phyloP scores from a whole-genome alignment of 2,329 filamentous ascomycete species.

The Aureobasidium sp. region DNA sequence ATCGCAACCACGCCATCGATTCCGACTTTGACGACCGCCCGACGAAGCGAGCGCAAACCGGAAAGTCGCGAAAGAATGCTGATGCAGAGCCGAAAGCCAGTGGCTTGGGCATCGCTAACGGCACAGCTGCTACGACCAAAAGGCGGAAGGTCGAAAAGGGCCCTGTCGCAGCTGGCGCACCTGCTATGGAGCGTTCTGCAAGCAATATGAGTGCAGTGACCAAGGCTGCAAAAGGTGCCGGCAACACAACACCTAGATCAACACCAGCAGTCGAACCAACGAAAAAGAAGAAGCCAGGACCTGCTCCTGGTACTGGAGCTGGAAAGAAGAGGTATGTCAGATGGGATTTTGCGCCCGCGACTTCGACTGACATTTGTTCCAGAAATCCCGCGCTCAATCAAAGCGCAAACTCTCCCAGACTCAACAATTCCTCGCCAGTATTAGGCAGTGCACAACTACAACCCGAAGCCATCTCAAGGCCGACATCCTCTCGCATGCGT shows the following conservation, averaged over 20 bases:
- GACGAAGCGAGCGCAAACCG: conserved; percentile 55
- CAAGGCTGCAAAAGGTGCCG: conserved; percentile 36
- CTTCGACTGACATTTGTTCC: conserved; percentile 16
- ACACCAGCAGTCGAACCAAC: conserved; percentile 58
- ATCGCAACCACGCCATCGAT: conserved; percentile 60
- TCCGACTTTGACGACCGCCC: conserved; percentile 70
- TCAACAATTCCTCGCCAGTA: conserved; percentile 64
- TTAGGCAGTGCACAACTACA: conserved; percentile 52
- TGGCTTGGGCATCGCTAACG: conserved; percentile 54
- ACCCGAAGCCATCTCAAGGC: conserved; percentile 55
- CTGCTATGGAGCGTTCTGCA: conserved; percentile 60
- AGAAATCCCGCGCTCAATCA: conserved; percentile 44
- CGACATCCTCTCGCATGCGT: conserved; percentile 63
- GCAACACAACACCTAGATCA: conserved; percentile 56
- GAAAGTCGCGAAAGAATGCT: conserved; percentile 58
- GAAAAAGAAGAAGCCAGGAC: conserved; percentile 61
- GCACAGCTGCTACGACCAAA: conserved; percentile 53
- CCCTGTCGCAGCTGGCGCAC: conserved; percentile 33
- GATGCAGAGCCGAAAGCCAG: conserved; percentile 38
- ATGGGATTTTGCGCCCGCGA: no score
- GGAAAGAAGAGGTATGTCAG: conserved; percentile 69
- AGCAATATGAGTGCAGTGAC: conserved; percentile 36
- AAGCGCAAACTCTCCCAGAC: conserved; percentile 50
- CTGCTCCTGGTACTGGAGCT: conserved; percentile 53
- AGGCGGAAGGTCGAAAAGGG: conserved; percentile 73